Evolutionary conservation across 2,329 filamentous ascomycete genomes (phyloP).

Genomic region (Cladosporium cucumerinum): DNA sequence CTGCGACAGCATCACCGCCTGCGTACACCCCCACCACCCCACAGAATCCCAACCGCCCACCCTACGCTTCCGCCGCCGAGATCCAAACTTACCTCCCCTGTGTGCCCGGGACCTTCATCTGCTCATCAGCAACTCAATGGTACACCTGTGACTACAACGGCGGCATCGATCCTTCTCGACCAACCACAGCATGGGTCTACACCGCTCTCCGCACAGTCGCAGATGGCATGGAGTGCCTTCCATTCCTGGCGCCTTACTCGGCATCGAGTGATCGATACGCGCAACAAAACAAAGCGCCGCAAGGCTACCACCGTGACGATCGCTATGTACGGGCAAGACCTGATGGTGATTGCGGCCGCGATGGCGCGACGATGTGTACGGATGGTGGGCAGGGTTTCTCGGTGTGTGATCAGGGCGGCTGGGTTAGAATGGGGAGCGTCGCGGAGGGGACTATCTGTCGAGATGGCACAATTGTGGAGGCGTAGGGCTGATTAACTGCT

Average conservation of each 20-base stretch:
- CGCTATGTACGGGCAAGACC: slow-evolving; percentile 29
- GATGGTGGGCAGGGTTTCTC: slow-evolving; percentile 28
- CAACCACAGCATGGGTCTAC: slow-evolving; percentile 32
- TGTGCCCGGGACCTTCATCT: slow-evolving; percentile 40
- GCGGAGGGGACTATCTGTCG: slow-evolving; percentile 31
- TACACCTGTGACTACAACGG: slow-evolving; percentile 37
- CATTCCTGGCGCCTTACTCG: slow-evolving; percentile 29
- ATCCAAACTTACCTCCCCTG: slow-evolving; percentile 36
- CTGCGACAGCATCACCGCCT: not conserved
- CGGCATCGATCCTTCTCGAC: slow-evolving; percentile 18
- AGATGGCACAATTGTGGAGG: slow-evolving; percentile 28
- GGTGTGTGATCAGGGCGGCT: slow-evolving; percentile 33
- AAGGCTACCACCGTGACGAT: slow-evolving; percentile 34
- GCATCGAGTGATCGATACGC: slow-evolving; percentile 20
- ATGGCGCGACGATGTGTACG: slow-evolving; percentile 30
- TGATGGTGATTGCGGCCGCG: slow-evolving; percentile 28
- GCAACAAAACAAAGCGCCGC: slow-evolving; percentile 28
- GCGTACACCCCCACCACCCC: slow-evolving; percentile 19
- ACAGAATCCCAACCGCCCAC: slow-evolving; percentile 5
- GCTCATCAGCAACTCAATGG: slow-evolving; percentile 35
- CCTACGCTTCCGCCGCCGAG: slow-evolving; percentile 30
- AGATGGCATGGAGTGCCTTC: slow-evolving; percentile 38
- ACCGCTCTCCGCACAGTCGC: slow-evolving; percentile 31
- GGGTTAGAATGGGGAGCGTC: slow-evolving; percentile 33
- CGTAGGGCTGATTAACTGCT: not conserved